Conservation (phyloP, 495 filamentous ascomycete species). For the Neurospora tetrasperma region DNA sequence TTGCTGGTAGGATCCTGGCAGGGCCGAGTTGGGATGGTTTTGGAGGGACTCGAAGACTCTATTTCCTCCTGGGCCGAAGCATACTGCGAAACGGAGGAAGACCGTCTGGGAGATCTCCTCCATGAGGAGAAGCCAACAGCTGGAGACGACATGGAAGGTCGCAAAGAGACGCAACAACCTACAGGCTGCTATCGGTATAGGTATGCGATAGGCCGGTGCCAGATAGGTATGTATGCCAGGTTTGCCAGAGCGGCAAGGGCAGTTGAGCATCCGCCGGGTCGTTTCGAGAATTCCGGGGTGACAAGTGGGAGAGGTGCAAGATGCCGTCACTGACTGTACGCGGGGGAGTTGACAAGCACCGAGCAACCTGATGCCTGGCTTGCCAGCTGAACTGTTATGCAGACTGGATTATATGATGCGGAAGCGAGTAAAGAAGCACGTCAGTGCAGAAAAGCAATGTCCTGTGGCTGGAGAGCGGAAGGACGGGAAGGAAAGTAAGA, state of each 20-base stretch:
- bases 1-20: constrained; percentile 2
- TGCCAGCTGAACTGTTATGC: not conserved
- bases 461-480: not conserved
- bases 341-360: not conserved
- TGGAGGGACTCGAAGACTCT: constrained; percentile 6
- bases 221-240: not conserved
- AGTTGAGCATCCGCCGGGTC: not conserved
- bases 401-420: not conserved
- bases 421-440: not conserved
- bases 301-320: not conserved
- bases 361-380: not conserved
- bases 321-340: not conserved
- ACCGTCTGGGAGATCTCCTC: constrained; percentile 22
- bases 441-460: not conserved
- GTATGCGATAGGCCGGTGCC: not conserved
- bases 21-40: constrained; percentile 9
- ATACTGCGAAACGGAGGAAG: constrained; percentile 26
- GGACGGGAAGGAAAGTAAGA: not conserved
- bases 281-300: not conserved
- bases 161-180: not conserved
- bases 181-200: not conserved
- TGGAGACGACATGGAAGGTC: constrained; percentile 23
- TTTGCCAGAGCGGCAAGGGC: not conserved
- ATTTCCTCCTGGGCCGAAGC: constrained; percentile 16
- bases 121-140: constrained; percentile 26